Evolutionary conservation across 1,139 yeast genomes (phyloP), one percentile per base, ranked within the genome.

Genomic region (Geotrichum cucujoidarum): DNA sequence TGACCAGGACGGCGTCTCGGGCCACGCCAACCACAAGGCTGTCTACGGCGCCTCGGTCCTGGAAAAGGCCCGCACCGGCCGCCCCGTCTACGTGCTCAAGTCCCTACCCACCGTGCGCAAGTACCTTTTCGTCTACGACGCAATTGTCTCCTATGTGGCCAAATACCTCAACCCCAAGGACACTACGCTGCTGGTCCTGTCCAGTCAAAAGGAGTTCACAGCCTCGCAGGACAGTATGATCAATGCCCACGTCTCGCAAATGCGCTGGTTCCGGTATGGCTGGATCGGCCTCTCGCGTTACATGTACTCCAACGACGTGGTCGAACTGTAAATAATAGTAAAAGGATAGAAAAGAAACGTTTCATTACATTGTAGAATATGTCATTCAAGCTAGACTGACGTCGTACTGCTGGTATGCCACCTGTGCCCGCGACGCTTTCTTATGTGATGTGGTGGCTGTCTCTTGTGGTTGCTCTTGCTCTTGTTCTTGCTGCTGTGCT

Each of bases 191-290:
- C 73, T 69, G 18, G 43, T 48, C 34, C 41, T 47, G 31, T 43
- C 49, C 24, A 40, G 25, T 4, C 72, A 80, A 55, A 74, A 80
- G 50, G 76, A 79, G 67, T 74, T 82, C 58, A 71, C 83, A 45
- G 70, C 77, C 7, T 74, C 82, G 32, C 72, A 81, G 50, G 76
- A 83, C 0, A 86, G 96, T 4, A 89, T 92, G 97, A 71, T 81
- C 3, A 74, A 75, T 57, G 95, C 87, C 3, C 97, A 92, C 66
- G 73, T 73, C 55, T 81, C 95, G 2, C 99, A 92, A 65, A 85
- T 92, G 88, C 90, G 83, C 13, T 92, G 97, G 97, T 92, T 84
- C 66, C 74, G 99, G 56, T 87, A 85, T 71, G 83, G 89, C 1
- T 92, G 97, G 97, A 72, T 92, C 60, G 53, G 77, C 6, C 68